Percentiles rank a stretch among this genome's conserved stretches.
These are phyloP conservation scores for Kodamaea sp. DNA, from an alignment of 1,139 yeast species.

Conservation along the genomic window DNA sequence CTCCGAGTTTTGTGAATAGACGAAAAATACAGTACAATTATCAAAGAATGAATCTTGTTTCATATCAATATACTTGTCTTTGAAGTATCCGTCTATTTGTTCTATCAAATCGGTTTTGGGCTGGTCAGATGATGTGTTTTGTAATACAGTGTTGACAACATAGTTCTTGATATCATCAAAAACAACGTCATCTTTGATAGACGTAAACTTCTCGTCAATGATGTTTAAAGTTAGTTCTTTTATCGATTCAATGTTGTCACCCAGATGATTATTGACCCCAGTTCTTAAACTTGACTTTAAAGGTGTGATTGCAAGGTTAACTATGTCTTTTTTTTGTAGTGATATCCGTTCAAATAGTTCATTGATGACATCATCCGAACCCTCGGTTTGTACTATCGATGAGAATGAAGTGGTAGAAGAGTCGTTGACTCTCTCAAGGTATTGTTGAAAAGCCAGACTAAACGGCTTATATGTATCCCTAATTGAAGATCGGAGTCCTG, in stretches of 20 bases:
- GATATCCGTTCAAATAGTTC: not conserved
- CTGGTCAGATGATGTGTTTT: slow-evolving; percentile 8
- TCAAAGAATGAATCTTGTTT: slow-evolving; percentile 18
- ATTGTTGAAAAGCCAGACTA: slow-evolving; percentile 9
- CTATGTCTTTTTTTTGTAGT: no score
- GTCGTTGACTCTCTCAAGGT: slow-evolving; percentile 5
- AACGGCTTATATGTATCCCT: slow-evolving; percentile 6
- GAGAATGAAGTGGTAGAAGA: not conserved
- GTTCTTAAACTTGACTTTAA: not conserved
- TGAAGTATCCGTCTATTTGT: slow-evolving; percentile 16
- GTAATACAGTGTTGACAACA: slow-evolving; percentile 17
- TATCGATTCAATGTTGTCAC: slow-evolving; percentile 1
- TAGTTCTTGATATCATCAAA: slow-evolving; percentile 12
- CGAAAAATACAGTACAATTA: slow-evolving; percentile 7
- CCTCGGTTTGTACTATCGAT: slow-evolving; percentile 1
- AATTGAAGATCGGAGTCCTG: slow-evolving; percentile 6
- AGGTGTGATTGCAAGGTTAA: not conserved
- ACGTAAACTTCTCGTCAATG: slow-evolving; percentile 3
- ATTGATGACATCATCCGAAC: not conserved
- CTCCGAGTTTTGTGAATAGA: slow-evolving; percentile 4
- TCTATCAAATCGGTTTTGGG: slow-evolving; percentile 8
- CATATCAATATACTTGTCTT: slow-evolving; percentile 19
- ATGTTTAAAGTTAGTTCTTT: slow-evolving; percentile 4
- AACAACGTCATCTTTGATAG: slow-evolving; percentile 3
- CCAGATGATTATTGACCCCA: slow-evolving; percentile 4